Percentiles rank a stretch among this genome's conserved stretches.
These are phyloP conservation scores for Cucurbita moschata DNA, from an alignment of 306 rosid genomes.

Conservation along the genomic window DNA sequence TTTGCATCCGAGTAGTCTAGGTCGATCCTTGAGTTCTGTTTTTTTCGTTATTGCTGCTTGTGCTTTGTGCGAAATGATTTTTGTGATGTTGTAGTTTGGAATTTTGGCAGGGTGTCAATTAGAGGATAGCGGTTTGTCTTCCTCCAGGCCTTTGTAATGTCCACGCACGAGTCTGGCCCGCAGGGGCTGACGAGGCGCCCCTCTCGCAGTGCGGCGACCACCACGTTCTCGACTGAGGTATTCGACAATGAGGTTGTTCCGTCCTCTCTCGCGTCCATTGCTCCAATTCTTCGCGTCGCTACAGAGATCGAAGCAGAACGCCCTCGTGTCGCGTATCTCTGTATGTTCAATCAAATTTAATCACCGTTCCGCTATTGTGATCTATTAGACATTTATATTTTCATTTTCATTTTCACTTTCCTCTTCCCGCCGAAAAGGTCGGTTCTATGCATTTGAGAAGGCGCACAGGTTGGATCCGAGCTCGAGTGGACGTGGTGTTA, in stretches of 20 bases:
- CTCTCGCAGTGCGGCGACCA: constrained; percentile 69
- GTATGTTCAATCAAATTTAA: constrained; percentile 16
- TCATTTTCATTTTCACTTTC: background rate
- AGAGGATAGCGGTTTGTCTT: background rate
- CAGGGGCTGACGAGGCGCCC: constrained; percentile 56
- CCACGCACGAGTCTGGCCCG: constrained; percentile 35
- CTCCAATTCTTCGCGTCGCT: constrained; percentile 88
- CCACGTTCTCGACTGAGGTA: constrained; percentile 78
- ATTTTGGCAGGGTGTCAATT: background rate
- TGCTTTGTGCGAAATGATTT: background rate
- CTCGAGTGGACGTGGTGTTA: constrained; percentile 90
- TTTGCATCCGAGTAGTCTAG: background rate
- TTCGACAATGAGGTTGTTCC: constrained; percentile 93
- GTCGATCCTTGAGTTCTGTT: background rate
- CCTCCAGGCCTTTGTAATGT: constrained; percentile 31
- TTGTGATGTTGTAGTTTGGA: background rate
- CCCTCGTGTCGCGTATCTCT: constrained; percentile 83
- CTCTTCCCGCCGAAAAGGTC: constrained; percentile 33
- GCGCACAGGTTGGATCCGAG: constrained; percentile 84
- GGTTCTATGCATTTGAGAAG: constrained; percentile 93
- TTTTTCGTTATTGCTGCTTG: too few relatives aligned
- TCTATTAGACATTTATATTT: background rate
- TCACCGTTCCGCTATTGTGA: background rate
- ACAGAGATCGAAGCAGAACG: constrained; percentile 74
- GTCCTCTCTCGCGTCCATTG: constrained; percentile 67